These are phyloP conservation scores for Dothideomycetes sp. DNA, from an alignment of 2,329 filamentous ascomycete species.

Conservation along the genomic window DNA sequence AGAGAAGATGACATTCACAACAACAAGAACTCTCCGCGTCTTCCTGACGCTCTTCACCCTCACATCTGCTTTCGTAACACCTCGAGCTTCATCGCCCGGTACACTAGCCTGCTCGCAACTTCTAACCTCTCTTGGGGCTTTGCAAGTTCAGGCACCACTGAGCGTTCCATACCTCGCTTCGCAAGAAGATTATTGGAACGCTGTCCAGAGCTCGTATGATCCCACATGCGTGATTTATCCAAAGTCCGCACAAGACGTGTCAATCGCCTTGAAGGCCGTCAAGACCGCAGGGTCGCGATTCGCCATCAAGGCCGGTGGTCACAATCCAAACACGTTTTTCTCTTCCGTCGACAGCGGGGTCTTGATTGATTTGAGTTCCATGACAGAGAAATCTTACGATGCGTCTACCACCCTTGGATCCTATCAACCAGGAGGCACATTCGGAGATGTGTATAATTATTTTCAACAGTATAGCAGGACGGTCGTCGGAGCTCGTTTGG, in stretches of 20 bases:
- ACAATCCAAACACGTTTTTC: slow-evolving; percentile 6
- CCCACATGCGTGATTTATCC: slow-evolving; percentile 8
- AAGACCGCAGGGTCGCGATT: slow-evolving; percentile 2
- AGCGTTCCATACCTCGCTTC: background rate
- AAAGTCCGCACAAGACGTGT: slow-evolving; percentile 4
- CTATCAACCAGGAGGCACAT: slow-evolving; percentile 6
- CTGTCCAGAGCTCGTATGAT: background rate
- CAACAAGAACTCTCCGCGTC: too few species aligned
- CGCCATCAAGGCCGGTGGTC: slow-evolving; percentile 5
- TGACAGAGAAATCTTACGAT: slow-evolving; percentile 4
- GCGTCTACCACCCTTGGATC: slow-evolving; percentile 1
- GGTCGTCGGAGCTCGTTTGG: slow-evolving; percentile 4
- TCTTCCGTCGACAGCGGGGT: slow-evolving; percentile 4
- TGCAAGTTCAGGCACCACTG: background rate
- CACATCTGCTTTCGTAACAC: too few species aligned
- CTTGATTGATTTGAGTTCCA: slow-evolving; percentile 7
- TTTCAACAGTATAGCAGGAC: background rate
- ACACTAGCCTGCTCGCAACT: background rate
- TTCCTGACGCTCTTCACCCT: too few species aligned
- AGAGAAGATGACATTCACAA: too few species aligned
- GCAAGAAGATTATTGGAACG: slow-evolving; percentile 5
- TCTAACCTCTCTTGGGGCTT: background rate
- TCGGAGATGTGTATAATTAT: slow-evolving; percentile 3
- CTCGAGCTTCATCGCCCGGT: too few species aligned
- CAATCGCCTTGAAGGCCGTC: background rate